Percentiles rank a stretch among this genome's conserved stretches.
Conservation (phyloP, 2,329 filamentous ascomycete genomes). For the Chaetomium sp. region DNA sequence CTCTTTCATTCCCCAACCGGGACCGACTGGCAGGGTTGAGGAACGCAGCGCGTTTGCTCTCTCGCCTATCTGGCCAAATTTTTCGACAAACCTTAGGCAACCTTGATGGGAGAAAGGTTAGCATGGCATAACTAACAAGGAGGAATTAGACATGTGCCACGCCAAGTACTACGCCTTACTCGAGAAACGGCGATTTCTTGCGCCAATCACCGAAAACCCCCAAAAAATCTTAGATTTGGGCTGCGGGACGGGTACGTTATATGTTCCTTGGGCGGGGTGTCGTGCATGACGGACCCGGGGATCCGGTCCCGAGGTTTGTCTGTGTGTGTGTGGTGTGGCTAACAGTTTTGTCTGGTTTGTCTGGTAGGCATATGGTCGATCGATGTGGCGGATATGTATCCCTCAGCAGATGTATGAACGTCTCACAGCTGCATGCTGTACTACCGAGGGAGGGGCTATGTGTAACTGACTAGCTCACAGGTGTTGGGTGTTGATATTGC, state of each 20-base stretch:
- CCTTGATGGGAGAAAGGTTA: background rate
- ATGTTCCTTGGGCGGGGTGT: background rate
- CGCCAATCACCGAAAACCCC: slow-evolving; percentile 20
- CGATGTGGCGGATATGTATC: slow-evolving; percentile 23
- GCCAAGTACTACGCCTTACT: slow-evolving; percentile 18
- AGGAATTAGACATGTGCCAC: slow-evolving; percentile 10
- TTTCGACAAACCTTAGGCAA: background rate
- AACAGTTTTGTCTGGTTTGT: background rate
- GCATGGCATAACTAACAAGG: background rate
- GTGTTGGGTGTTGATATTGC: slow-evolving; percentile 45
- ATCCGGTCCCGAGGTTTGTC: slow-evolving; percentile 8
- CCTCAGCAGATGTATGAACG: slow-evolving; percentile 9
- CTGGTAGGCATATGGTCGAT: slow-evolving; percentile 29
- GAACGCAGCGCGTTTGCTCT: too few species aligned
- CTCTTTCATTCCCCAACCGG: background rate
- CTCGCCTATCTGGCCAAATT: background rate
- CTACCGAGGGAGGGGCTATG: background rate
- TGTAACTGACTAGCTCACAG: background rate
- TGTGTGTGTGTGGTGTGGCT: background rate
- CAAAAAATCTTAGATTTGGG: slow-evolving; percentile 29
- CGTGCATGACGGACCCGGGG: background rate
- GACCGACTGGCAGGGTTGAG: background rate
- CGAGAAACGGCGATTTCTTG: slow-evolving; percentile 23
- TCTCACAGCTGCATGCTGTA: background rate
- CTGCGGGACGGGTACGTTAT: slow-evolving; percentile 20